phyloP scores from a whole-genome alignment of 2,329 filamentous ascomycete species.

The Paramyrothecium roridum region DNA sequence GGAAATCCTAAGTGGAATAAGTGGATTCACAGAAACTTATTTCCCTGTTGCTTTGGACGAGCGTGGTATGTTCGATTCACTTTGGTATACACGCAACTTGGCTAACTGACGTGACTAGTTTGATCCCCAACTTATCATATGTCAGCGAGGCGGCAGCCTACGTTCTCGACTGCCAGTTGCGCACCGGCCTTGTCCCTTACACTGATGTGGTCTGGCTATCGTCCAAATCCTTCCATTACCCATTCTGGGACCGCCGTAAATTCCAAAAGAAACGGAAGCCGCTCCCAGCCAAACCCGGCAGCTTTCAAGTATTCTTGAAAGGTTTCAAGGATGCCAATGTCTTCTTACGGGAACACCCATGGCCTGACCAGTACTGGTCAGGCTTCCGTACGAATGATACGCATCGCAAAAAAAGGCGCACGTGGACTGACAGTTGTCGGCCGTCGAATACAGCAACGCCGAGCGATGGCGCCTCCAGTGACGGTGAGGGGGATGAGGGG shows the following conservation, averaged over 20 bases:
- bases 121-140: slow-evolving; percentile 97
- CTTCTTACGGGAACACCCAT: slow-evolving; percentile 91
- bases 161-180: slow-evolving; percentile 84
- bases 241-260: slow-evolving; percentile 90
- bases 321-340: slow-evolving; percentile 97
- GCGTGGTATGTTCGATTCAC: slow-evolving; percentile 59
- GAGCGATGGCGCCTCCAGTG: slow-evolving; percentile 63
- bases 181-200: slow-evolving; percentile 90
- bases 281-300: slow-evolving; percentile 85
- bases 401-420: slow-evolving; percentile 55
- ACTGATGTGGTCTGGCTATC: slow-evolving; percentile 93
- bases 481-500: slow-evolving; percentile 47
- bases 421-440: slow-evolving; percentile 79
- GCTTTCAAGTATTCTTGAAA: slow-evolving; percentile 96
- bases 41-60: slow-evolving; percentile 94
- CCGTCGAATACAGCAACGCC: slow-evolving; percentile 49
- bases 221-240: slow-evolving; percentile 97
- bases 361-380: slow-evolving; percentile 83
- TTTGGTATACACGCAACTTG: background rate
- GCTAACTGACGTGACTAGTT: slow-evolving; percentile 32
- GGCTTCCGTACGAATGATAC: slow-evolving; percentile 68
- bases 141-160: slow-evolving; percentile 97
- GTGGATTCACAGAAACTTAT: slow-evolving; percentile 97
- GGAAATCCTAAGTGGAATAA: slow-evolving; percentile 99
- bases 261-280: slow-evolving; percentile 85